Percentiles rank a stretch among this genome's conserved stretches.
Evolutionary conservation across 306 rosid species (phyloP).

Genomic region (Benincasa hispida): DNA sequence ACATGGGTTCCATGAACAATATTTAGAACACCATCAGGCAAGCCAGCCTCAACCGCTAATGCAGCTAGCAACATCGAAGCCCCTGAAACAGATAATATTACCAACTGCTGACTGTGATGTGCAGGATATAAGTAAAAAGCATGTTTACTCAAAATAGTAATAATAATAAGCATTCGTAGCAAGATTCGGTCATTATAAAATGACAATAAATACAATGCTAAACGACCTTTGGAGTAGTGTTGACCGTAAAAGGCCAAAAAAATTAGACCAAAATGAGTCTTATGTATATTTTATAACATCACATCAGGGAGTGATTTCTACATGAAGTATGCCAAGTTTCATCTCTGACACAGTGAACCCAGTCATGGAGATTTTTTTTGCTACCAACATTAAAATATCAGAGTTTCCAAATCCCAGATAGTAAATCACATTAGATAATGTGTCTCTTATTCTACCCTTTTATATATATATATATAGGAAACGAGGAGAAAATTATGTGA

Average conservation of each 20-base stretch:
- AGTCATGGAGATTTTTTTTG: background rate
- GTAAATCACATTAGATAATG: background rate
- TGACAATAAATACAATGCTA: background rate
- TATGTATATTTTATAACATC: background rate
- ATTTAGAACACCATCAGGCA: conserved; percentile 67
- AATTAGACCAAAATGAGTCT: background rate
- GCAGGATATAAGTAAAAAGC: conserved; percentile 3
- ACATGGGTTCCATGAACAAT: conserved; percentile 61
- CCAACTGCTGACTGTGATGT: background rate
- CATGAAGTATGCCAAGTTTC: background rate
- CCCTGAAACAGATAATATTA: conserved; percentile 29
- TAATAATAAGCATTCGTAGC: background rate
- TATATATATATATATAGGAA: too few species aligned
- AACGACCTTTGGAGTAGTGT: background rate
- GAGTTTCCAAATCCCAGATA: background rate
- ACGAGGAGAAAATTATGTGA: background rate
- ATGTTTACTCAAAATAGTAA: too few species aligned
- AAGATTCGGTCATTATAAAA: background rate
- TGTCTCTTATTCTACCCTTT: background rate
- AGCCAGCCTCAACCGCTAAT: conserved; percentile 64
- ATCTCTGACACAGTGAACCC: background rate
- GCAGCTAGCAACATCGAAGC: conserved; percentile 54
- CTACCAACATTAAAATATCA: background rate
- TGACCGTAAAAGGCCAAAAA: background rate
- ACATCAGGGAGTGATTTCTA: background rate